phyloP scores from a whole-genome alignment of 768 basidiomycete genomes.

The Cyathus striatus region DNA sequence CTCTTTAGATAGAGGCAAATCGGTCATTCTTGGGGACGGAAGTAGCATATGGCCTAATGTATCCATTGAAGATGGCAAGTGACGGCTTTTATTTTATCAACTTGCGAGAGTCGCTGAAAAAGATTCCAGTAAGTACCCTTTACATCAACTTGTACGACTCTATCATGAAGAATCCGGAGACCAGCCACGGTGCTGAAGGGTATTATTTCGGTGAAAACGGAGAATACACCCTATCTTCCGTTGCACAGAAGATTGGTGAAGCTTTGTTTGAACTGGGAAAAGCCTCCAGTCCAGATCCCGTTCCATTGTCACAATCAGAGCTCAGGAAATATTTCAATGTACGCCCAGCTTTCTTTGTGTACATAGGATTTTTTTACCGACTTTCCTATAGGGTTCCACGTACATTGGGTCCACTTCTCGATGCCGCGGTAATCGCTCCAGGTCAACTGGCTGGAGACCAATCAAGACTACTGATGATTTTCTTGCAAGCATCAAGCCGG shows the following conservation, averaged over 20 bases:
- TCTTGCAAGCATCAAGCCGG: constrained; percentile 32
- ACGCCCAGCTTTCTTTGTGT: constrained; percentile 4
- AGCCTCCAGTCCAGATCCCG: constrained; percentile 32
- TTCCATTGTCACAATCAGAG: constrained; percentile 41
- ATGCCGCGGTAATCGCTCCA: constrained; percentile 27
- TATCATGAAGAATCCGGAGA: constrained; percentile 17
- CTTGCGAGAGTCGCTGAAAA: constrained; percentile 11
- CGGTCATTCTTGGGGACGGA: constrained; percentile 52
- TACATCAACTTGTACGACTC: constrained; percentile 40
- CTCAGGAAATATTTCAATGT: constrained; percentile 32
- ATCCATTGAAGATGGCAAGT: constrained; percentile 45
- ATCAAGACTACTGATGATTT: constrained; percentile 33
- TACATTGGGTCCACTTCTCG: constrained; percentile 36
- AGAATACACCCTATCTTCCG: constrained; percentile 38
- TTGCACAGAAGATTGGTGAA: constrained; percentile 33
- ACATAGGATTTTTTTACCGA: not conserved
- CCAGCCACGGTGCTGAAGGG: constrained; percentile 43
- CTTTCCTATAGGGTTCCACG: constrained; percentile 18
- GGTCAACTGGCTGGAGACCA: constrained; percentile 41
- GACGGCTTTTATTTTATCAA: not conserved
- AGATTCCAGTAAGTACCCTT: constrained; percentile 30
- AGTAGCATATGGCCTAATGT: constrained; percentile 57
- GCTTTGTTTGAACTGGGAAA: constrained; percentile 32
- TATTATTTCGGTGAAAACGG: constrained; percentile 51
- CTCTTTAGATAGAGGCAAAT: constrained; percentile 40